Evolutionary conservation across 345 rosid genomes (phyloP).

Genomic region (Eucalyptus globulus): DNA sequence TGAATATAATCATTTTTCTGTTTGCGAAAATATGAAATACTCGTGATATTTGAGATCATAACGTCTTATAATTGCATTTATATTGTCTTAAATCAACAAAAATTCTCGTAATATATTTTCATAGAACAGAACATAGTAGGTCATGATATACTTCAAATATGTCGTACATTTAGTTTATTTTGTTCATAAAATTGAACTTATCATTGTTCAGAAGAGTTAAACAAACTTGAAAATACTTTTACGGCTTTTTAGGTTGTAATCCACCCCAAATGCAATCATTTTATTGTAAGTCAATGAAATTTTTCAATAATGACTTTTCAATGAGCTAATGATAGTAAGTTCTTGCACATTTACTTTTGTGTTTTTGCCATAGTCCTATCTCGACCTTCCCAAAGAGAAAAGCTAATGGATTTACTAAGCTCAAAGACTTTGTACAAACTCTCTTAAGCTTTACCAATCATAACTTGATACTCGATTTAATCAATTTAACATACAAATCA

Average conservation of each 20-base stretch:
- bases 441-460: too few species aligned
- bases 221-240: neutral
- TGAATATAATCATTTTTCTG: neutral
- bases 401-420: too few species aligned
- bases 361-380: neutral
- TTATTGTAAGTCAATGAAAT: neutral
- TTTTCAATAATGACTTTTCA: neutral
- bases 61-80: neutral
- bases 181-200: neutral
- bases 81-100: neutral
- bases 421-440: too few species aligned
- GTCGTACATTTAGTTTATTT: too few species aligned
- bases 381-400: too few species aligned
- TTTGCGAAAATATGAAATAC: neutral
- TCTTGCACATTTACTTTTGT: neutral
- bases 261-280: neutral
- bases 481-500: too few species aligned
- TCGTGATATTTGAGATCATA: neutral
- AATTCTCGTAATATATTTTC: neutral
- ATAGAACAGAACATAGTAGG: neutral
- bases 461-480: too few species aligned
- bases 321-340: too few species aligned
- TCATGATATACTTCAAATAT: neutral
- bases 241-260: neutral
- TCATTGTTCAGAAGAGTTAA: neutral